Evolutionary conservation across 371 early-diverging fungal genomes (phyloP).

Genomic region (Cokeromyces recurvatus): DNA sequence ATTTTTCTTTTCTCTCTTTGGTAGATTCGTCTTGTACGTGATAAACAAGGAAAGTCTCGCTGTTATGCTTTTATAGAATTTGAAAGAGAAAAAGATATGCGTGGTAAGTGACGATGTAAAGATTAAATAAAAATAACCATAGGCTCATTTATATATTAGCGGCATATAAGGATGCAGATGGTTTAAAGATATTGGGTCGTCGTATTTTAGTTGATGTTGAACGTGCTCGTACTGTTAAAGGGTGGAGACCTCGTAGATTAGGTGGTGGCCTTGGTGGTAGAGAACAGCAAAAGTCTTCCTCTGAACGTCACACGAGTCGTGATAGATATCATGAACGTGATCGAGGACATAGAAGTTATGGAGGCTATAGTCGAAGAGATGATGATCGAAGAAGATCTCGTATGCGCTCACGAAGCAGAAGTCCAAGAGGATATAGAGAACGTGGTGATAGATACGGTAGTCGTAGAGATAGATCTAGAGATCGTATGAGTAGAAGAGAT

Average conservation of each 20-base stretch:
- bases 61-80: slow-evolving; percentile 97
- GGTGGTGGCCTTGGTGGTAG: slow-evolving; percentile 92
- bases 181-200: slow-evolving; percentile 79
- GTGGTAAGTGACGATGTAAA: slow-evolving; percentile 46
- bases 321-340: slow-evolving; percentile 29
- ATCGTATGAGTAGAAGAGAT: slow-evolving; percentile 44
- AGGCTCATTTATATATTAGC: slow-evolving; percentile 26
- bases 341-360: slow-evolving; percentile 12
- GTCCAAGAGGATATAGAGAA: slow-evolving; percentile 35
- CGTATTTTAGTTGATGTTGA: slow-evolving; percentile 94
- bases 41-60: slow-evolving; percentile 64
- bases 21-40: slow-evolving; percentile 73
- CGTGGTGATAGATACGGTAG: slow-evolving; percentile 32
- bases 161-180: slow-evolving; percentile 90
- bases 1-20: background rate
- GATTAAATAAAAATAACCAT: too few species aligned
- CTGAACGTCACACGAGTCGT: slow-evolving; percentile 32
- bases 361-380: slow-evolving; percentile 28
- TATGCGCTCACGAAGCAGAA: slow-evolving; percentile 38
- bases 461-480: slow-evolving; percentile 48
- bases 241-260: slow-evolving; percentile 89
- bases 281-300: slow-evolving; percentile 49
- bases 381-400: slow-evolving; percentile 38
- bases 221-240: slow-evolving; percentile 93
- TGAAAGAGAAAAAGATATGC: slow-evolving; percentile 89